Evolutionary conservation across 2,329 filamentous ascomycete genomes (phyloP).

Genomic region (Cephalotrichum gorgonifer): DNA sequence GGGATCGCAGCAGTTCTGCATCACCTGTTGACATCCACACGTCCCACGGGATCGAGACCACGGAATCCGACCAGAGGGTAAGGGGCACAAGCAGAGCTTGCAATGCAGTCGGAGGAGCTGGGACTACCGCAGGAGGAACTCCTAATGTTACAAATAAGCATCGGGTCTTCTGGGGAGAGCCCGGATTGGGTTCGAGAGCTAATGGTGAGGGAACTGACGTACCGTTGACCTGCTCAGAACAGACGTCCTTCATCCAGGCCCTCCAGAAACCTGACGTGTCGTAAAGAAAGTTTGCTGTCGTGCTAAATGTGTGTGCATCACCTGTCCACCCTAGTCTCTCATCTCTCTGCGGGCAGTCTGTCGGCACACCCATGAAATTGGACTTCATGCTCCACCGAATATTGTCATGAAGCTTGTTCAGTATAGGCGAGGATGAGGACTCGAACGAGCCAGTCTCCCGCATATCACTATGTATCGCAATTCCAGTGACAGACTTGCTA

Average conservation of each 20-base stretch:
- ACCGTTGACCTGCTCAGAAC: slow-evolving; percentile 13
- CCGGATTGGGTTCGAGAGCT: slow-evolving; percentile 10
- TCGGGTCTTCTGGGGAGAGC: not conserved
- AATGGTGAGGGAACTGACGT: slow-evolving; percentile 20
- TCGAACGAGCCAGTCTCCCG: slow-evolving; percentile 35
- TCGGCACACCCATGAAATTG: slow-evolving; percentile 47
- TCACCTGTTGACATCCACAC: slow-evolving; percentile 28
- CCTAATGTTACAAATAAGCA: not conserved
- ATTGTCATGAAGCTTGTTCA: slow-evolving; percentile 46
- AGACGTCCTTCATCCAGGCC: slow-evolving; percentile 38
- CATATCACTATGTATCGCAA: slow-evolving; percentile 41
- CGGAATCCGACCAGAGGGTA: slow-evolving; percentile 32
- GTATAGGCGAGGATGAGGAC: slow-evolving; percentile 35
- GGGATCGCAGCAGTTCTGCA: slow-evolving; percentile 19
- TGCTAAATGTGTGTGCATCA: slow-evolving; percentile 38
- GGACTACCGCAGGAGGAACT: not conserved
- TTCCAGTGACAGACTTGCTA: slow-evolving; percentile 8
- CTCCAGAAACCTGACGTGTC: slow-evolving; percentile 38
- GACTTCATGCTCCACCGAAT: slow-evolving; percentile 45
- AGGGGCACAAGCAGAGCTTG: not conserved
- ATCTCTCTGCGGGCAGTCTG: slow-evolving; percentile 47
- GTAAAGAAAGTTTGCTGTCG: slow-evolving; percentile 42
- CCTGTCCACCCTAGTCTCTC: slow-evolving; percentile 45
- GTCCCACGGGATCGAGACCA: slow-evolving; percentile 28
- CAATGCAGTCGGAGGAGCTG: not conserved